A percentile compares a stretch with the other conserved stretches of the same genome.
phyloP scores from a whole-genome alignment of 352 stramenopile genomes.

The Phytophthora hibernalis region DNA sequence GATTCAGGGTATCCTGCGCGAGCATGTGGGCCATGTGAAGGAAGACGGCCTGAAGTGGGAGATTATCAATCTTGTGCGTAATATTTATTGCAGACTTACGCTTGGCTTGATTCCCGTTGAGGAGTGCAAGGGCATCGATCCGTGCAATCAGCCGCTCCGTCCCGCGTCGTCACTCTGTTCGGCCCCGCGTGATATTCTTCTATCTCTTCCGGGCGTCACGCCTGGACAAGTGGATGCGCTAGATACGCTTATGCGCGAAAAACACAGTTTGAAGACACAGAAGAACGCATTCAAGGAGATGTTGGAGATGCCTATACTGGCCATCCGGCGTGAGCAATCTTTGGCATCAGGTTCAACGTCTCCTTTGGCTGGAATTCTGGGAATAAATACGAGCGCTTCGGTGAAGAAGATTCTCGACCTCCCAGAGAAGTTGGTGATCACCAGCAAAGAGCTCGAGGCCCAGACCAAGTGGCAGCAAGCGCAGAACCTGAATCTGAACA shows the following conservation, averaged over 20 bases:
- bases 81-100: conserved; percentile 80
- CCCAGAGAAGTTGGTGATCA: conserved; percentile 70
- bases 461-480: conserved; percentile 57
- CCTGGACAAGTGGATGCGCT: conserved; percentile 49
- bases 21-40: conserved; percentile 72
- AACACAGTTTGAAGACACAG: conserved; percentile 83
- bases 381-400: conserved; percentile 31
- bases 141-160: conserved; percentile 73
- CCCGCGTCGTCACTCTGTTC: conserved; percentile 51
- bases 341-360: conserved; percentile 43
- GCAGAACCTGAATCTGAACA: conserved; percentile 56
- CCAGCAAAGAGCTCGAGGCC: conserved; percentile 56
- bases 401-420: conserved; percentile 71
- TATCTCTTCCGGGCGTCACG: conserved; percentile 65
- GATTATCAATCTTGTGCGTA: conserved; percentile 83
- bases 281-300: conserved; percentile 88
- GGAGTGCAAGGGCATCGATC: conserved; percentile 84
- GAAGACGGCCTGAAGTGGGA: conserved; percentile 87
- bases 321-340: conserved; percentile 48
- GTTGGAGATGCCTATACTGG: conserved; percentile 70
- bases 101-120: conserved; percentile 73
- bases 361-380: conserved; percentile 38
- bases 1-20: conserved; percentile 60
- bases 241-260: conserved; percentile 65
- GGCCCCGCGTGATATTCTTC: conserved; percentile 59